These are phyloP conservation scores for Ustilago bromivora DNA, from an alignment of 1,284 basidiomycete genomes.

Conservation along the genomic window DNA sequence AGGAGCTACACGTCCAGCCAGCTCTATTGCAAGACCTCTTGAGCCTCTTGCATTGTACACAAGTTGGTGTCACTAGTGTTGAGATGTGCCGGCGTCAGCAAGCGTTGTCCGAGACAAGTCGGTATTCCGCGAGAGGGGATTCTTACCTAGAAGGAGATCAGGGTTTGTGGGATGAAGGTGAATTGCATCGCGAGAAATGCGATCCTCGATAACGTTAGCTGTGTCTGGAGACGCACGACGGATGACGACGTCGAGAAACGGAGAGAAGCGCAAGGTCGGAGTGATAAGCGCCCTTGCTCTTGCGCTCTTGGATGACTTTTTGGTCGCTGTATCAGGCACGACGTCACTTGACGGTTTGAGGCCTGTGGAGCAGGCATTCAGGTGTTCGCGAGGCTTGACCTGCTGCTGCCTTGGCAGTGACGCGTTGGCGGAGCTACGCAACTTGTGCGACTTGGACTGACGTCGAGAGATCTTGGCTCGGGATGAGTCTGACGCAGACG, in stretches of 20 bases:
- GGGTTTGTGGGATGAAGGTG: constrained; percentile 5
- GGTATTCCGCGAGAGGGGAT: background rate
- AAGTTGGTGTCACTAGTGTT: constrained; percentile 7
- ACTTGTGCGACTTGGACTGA: background rate
- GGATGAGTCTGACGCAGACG: background rate
- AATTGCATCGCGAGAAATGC: constrained; percentile 5
- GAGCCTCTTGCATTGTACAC: background rate
- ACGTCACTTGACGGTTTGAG: background rate
- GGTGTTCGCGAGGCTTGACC: background rate
- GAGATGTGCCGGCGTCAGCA: background rate
- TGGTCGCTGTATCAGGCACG: background rate
- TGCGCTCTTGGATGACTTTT: background rate
- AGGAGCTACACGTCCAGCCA: background rate
- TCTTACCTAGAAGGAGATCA: constrained; percentile 18
- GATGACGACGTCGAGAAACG: constrained; percentile 11
- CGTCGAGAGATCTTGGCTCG: background rate
- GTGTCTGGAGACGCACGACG: constrained; percentile 3
- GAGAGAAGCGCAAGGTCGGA: background rate
- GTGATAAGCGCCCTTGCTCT: background rate
- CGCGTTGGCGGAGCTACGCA: background rate
- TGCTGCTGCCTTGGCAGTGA: background rate
- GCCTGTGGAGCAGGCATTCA: background rate
- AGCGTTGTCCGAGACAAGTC: background rate
- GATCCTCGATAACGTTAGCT: background rate
- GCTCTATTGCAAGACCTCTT: constrained; percentile 12